A percentile compares a stretch with the other conserved stretches of the same genome.
phyloP scores from a whole-genome alignment of 139 green algal species.

The Chlorella ohadii region DNA sequence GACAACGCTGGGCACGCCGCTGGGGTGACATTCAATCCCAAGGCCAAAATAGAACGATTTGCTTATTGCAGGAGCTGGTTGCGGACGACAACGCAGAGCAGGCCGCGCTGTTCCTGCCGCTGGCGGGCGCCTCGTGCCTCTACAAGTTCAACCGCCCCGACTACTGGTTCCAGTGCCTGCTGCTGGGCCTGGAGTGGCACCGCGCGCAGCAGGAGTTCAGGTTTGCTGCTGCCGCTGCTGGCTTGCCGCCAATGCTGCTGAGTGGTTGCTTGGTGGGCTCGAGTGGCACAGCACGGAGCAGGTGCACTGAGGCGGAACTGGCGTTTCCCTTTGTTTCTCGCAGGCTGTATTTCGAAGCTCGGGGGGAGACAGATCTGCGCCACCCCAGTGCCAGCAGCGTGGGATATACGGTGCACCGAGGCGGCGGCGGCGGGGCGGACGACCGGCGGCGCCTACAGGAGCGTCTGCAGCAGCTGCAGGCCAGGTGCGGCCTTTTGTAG shows the following conservation, averaged over 20 bases:
- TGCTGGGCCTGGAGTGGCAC: constrained; percentile 26
- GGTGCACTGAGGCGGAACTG: not conserved
- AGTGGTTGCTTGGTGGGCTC: too few relatives aligned
- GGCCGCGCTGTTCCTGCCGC: constrained; percentile 3
- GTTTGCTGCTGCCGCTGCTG: not conserved
- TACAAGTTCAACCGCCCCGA: not conserved
- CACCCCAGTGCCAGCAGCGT: constrained; percentile 17
- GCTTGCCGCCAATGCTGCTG: not conserved
- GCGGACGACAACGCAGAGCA: constrained; percentile 23
- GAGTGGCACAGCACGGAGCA: not conserved
- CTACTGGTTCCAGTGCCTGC: constrained; percentile 18
- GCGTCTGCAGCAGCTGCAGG: not conserved
- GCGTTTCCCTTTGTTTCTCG: not conserved
- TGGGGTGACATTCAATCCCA: too few relatives aligned
- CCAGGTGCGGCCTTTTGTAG: not conserved
- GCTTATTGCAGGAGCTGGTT: constrained; percentile 11
- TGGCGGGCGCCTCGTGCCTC: not conserved
- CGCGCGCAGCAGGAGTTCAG: constrained; percentile 2
- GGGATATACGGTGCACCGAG: constrained; percentile 12
- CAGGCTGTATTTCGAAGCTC: constrained; percentile 30
- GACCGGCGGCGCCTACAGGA: not conserved
- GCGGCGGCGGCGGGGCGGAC: not conserved
- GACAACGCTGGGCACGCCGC: too few relatives aligned
- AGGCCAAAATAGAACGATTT: too few relatives aligned
- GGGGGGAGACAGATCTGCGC: not conserved